These are phyloP conservation scores for Brassica juncea DNA, from an alignment of 345 rosid species.

Conservation along the genomic window DNA sequence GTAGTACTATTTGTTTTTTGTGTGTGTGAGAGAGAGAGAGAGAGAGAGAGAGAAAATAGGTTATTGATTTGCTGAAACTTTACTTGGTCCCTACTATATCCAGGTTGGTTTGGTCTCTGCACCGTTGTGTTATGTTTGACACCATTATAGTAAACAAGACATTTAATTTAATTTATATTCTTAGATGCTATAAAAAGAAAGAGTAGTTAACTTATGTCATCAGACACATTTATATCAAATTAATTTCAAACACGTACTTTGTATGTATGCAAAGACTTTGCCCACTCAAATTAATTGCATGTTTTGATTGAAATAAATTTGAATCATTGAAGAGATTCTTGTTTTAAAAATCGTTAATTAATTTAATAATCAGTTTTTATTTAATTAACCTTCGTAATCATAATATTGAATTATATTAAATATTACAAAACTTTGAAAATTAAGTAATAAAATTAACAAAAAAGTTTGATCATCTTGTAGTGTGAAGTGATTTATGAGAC, in stretches of 20 bases:
- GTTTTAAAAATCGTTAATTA: not conserved
- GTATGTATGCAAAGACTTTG: not conserved
- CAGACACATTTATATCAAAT: slow-evolving; percentile 25
- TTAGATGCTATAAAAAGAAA: slow-evolving; percentile 20
- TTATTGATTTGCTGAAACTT: slow-evolving; percentile 8
- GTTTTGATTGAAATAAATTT: not conserved
- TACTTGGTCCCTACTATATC: slow-evolving; percentile 43
- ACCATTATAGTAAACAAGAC: slow-evolving; percentile 35
- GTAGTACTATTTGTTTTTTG: not conserved
- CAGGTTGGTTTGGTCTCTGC: slow-evolving; percentile 42
- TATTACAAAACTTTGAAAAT: not conserved
- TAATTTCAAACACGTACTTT: slow-evolving; percentile 11
- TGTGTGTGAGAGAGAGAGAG: not conserved
- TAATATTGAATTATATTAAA: not conserved
- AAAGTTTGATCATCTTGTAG: slow-evolving; percentile 26
- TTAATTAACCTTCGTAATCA: slow-evolving; percentile 1
- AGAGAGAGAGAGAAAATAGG: slow-evolving; percentile 8
- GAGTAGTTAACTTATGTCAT: slow-evolving; percentile 19
- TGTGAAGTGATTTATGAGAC: slow-evolving; percentile 35
- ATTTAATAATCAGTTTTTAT: not conserved
- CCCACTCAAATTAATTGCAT: slow-evolving; percentile 7
- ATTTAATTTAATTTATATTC: slow-evolving; percentile 20
- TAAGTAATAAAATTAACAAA: not conserved
- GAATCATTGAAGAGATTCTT: not conserved
- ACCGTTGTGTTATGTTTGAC: slow-evolving; percentile 36